Conservation (phyloP, 176 grass and related monocot genomes). For the Typha latifolia region DNA sequence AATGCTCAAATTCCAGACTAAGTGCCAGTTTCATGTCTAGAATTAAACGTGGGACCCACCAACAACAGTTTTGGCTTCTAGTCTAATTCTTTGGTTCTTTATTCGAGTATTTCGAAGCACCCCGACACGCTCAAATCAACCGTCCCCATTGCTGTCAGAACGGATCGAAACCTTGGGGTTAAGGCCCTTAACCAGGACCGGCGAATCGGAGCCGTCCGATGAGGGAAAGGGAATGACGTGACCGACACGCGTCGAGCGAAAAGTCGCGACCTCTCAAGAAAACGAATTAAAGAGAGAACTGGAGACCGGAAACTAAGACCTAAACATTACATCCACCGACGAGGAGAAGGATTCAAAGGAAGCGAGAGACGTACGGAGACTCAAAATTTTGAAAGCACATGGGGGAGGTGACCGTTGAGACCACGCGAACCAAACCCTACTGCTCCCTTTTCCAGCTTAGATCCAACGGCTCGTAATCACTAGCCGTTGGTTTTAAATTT, state of each 20-base stretch:
- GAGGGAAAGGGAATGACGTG: background rate
- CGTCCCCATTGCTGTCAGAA: background rate
- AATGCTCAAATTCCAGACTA: background rate
- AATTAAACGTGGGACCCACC: background rate
- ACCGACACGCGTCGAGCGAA: background rate
- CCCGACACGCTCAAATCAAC: background rate
- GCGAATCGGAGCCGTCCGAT: background rate
- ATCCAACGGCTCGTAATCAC: conserved; percentile 32
- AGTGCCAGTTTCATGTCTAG: background rate
- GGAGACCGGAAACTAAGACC: no score
- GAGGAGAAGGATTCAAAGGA: background rate
- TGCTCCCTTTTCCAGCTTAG: conserved; percentile 7
- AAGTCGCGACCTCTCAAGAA: background rate
- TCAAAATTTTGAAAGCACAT: conserved; percentile 31
- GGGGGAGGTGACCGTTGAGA: conserved; percentile 26
- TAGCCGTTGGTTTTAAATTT: conserved; percentile 39
- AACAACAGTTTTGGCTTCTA: background rate
- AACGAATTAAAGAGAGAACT: no score
- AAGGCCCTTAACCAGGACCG: background rate
- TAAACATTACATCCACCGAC: no score
- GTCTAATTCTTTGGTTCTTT: background rate
- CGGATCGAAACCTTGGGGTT: background rate
- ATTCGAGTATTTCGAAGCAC: background rate
- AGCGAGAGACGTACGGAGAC: background rate
- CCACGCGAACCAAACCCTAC: background rate